Evolutionary conservation across 2,329 filamentous ascomycete genomes (phyloP).

Genomic region (Trichoderma lentiforme): DNA sequence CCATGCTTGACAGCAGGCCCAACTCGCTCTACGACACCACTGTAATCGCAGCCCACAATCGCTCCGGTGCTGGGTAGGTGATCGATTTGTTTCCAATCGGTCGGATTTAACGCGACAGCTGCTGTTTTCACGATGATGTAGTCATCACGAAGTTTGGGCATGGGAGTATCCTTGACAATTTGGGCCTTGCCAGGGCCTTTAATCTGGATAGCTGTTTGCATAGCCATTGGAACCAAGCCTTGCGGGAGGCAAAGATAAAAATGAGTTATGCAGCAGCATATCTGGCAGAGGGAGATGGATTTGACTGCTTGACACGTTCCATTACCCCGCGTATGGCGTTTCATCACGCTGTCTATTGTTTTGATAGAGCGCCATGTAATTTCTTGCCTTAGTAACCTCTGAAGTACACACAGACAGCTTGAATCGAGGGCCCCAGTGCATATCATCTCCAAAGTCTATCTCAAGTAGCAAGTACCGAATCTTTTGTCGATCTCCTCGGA

Average conservation of each 20-base stretch:
- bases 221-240: neutral
- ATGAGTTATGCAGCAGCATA: neutral
- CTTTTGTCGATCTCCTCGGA: neutral
- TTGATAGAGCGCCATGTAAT: neutral
- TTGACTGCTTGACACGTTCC: neutral
- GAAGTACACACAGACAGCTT: neutral
- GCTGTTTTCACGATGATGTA: conserved; percentile 34
- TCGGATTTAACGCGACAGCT: conserved; percentile 35
- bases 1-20: conserved; percentile 40
- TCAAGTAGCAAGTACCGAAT: neutral
- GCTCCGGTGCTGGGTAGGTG: conserved; percentile 18
- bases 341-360: neutral
- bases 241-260: neutral
- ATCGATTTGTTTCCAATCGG: conserved; percentile 35
- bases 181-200: conserved; percentile 14
- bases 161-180: conserved; percentile 11
- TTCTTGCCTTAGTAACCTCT: neutral
- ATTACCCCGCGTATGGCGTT: conserved; percentile 6
- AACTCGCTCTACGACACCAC: conserved; percentile 46
- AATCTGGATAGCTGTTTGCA: conserved; percentile 17
- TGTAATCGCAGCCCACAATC: conserved; percentile 43
- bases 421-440: too few species aligned
- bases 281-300: neutral
- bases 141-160: conserved; percentile 21
- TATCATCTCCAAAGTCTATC: neutral